phyloP scores from a whole-genome alignment of 129 eudicot species.

The Tagetes erecta region DNA sequence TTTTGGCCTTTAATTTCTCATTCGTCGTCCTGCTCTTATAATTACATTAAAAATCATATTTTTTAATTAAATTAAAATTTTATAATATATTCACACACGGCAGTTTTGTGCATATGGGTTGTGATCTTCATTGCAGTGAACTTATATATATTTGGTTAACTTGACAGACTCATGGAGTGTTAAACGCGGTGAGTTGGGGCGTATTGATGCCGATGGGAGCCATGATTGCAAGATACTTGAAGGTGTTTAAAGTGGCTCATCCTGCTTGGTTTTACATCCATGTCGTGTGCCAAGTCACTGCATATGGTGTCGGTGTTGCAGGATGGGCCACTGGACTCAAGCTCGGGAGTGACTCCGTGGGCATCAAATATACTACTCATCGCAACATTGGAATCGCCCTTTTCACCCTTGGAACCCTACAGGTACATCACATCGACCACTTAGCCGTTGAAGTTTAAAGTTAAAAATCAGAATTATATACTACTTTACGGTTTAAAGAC shows the following conservation, averaged over 20 bases:
- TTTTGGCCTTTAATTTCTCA: too few species aligned
- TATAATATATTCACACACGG: too few species aligned
- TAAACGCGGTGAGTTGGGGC: conserved; percentile 95
- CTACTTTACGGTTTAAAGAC: too few species aligned
- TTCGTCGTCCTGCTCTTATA: too few species aligned
- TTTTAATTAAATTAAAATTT: too few species aligned
- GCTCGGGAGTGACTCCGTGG: conserved; percentile 73
- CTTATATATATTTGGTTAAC: background rate
- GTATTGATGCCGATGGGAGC: conserved; percentile 87
- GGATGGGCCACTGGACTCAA: conserved; percentile 92
- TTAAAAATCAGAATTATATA: too few species aligned
- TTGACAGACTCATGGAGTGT: conserved; percentile 79
- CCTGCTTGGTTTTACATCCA: conserved; percentile 99
- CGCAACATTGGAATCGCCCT: conserved; percentile 77
- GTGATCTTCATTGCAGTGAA: background rate
- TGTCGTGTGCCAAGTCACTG: conserved; percentile 62
- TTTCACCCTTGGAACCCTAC: conserved; percentile 74
- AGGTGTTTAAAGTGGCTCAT: conserved; percentile 75
- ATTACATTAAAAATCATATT: too few species aligned
- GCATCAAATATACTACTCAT: conserved; percentile 44
- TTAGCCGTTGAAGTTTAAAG: background rate
- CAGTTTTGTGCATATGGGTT: background rate
- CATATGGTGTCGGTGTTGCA: conserved; percentile 74
- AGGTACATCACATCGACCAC: conserved; percentile 37
- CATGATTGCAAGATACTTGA: conserved; percentile 79